These are phyloP conservation scores for Ambrosia hybrid DNA, from an alignment of 140 eudicot genomes.

Conservation along the genomic window DNA sequence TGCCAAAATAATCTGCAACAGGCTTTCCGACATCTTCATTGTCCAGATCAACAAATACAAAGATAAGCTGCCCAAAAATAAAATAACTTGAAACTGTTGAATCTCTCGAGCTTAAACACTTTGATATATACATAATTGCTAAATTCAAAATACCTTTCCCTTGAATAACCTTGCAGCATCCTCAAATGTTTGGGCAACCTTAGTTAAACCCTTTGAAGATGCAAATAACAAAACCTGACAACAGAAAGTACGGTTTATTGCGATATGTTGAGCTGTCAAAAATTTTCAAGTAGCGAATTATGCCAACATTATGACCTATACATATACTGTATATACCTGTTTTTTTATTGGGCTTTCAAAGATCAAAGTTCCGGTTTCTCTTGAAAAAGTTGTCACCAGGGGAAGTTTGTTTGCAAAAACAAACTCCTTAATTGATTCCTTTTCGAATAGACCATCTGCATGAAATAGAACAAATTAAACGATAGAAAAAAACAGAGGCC, in stretches of 20 bases:
- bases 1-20: conserved; percentile 83
- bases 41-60: conserved; percentile 76
- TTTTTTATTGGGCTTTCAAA: conserved; percentile 81
- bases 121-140: background rate
- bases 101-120: background rate
- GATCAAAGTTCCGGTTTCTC: conserved; percentile 70
- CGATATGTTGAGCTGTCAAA: conserved; percentile 2
- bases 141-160: conserved; percentile 70
- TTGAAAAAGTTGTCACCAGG: conserved; percentile 75
- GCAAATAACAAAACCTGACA: conserved; percentile 78
- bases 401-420: conserved; percentile 88
- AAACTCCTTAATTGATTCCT: conserved; percentile 72
- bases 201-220: conserved; percentile 52
- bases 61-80: conserved; percentile 56
- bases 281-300: background rate
- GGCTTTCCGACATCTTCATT: conserved; percentile 89
- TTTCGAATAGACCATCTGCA: conserved; percentile 72
- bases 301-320: conserved; percentile 14
- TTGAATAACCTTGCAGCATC: conserved; percentile 82
- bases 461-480: conserved; percentile 5
- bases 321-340: conserved; percentile 52
- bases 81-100: background rate
- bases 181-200: conserved; percentile 55
- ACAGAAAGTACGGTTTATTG: conserved; percentile 12
- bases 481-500: background rate